These are phyloP conservation scores for Penicillium occitanis DNA, from an alignment of 2,329 filamentous ascomycete genomes.

Conservation along the genomic window DNA sequence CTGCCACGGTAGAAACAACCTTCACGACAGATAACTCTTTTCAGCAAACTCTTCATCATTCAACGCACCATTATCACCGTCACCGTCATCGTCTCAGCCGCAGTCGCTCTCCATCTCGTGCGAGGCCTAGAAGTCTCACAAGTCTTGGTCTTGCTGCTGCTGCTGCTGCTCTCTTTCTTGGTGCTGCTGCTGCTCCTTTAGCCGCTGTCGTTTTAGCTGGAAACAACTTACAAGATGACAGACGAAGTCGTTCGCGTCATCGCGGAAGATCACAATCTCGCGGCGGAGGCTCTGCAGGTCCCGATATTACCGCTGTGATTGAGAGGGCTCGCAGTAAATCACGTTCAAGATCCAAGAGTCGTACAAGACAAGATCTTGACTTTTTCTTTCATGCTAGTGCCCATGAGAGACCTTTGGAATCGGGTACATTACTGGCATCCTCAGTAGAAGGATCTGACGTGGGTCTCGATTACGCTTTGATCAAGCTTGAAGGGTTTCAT, in stretches of 20 bases:
- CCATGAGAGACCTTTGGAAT: not conserved
- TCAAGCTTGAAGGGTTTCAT: not conserved
- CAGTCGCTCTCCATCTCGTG: slow-evolving; percentile 50
- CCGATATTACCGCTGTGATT: slow-evolving; percentile 29
- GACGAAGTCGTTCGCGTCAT: slow-evolving; percentile 49
- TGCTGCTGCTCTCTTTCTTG: slow-evolving; percentile 38
- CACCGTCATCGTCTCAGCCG: slow-evolving; percentile 31
- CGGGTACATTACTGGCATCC: not conserved
- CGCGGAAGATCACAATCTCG: slow-evolving; percentile 37
- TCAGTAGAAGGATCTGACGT: not conserved
- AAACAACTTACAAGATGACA: slow-evolving; percentile 53
- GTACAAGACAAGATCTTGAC: slow-evolving; percentile 53
- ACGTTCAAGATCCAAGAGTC: slow-evolving; percentile 56
- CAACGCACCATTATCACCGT: slow-evolving; percentile 29
- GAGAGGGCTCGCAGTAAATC: slow-evolving; percentile 60
- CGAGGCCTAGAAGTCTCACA: slow-evolving; percentile 54
- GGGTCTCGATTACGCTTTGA: not conserved
- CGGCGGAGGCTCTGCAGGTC: slow-evolving; percentile 23
- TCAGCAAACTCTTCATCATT: not conserved
- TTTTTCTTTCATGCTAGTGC: not conserved
- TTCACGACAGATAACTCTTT: not conserved
- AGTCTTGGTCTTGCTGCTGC: slow-evolving; percentile 56
- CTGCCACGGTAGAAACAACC: not conserved
- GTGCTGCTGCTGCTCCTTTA: slow-evolving; percentile 45
- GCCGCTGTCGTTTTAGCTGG: slow-evolving; percentile 60